Base-by-base conservation (phyloP, 345 rosid species). In the Cochlearia excelsa region DNA sequence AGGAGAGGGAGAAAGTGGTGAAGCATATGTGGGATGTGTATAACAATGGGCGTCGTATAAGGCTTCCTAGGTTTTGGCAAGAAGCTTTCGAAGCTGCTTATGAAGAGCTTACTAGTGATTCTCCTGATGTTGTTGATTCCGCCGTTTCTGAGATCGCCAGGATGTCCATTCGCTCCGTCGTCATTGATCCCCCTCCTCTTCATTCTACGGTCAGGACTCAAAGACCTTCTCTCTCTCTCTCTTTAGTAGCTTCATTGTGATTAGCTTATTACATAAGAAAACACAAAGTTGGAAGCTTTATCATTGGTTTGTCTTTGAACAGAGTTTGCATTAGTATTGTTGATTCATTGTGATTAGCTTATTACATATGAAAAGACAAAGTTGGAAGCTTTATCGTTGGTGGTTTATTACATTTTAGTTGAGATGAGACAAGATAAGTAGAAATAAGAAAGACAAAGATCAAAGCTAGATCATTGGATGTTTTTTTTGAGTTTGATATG, bases 21-120 rank as follows among this genome's bases (percentile, higher is more conserved):
- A 84, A 79, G 76, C 95, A 82, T 37, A 87, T 84, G 87, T 87
- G 91, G 91, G 95, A 87, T 74, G 85, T 79, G 53, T 84, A 87
- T 55, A 84, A 78, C 54, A 87, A 79, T 67, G 84, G 81, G 58
- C 86, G 77, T 53, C 82, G 87, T 81, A 77, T 84, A 61, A 84
- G 82, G 60, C 74, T 87, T 26, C 83, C 88, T 1, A 72, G 85
- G 57, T 87, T 87, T 67, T 87, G 95, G 95, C 87, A 78, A 55
- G 83, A 82, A 64, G 95, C 95, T 0, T 87, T 82, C 31, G 88
- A 82, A 70, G 88, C 89, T 71, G 95, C 91, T 9, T 87, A 87
- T 45, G 91, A 81, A 65, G 95, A 84, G 66, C 72, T 87, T 46
- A 87, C 79, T 9, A 87, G 83, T 63, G 91, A 87, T 62, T 75